These are phyloP conservation scores for Babesia caballi DNA, from an alignment of 169 alveolate species.

Conservation along the genomic window DNA sequence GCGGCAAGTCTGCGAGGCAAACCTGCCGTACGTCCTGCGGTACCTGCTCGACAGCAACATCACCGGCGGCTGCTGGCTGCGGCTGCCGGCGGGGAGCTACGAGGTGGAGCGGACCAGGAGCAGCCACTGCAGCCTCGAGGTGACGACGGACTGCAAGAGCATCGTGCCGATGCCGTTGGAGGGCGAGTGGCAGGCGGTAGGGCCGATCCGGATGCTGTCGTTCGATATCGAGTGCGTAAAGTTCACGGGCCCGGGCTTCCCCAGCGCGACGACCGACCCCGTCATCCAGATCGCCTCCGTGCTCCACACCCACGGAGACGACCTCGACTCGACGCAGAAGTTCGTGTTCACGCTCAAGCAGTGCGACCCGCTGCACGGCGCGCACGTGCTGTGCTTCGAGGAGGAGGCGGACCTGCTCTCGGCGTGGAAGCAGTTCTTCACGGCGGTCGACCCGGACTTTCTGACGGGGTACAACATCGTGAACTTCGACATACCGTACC, in stretches of 20 bases:
- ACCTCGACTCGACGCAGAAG: slow-evolving; percentile 53
- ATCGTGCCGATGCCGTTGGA: slow-evolving; percentile 79
- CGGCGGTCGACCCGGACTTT: slow-evolving; percentile 47
- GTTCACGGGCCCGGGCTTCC: slow-evolving; percentile 79
- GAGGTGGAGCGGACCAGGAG: slow-evolving; percentile 20
- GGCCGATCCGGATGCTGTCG: slow-evolving; percentile 94
- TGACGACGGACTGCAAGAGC: slow-evolving; percentile 69
- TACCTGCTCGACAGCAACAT: slow-evolving; percentile 93
- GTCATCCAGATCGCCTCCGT: slow-evolving; percentile 94
- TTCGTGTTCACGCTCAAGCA: slow-evolving; percentile 79
- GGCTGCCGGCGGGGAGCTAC: slow-evolving; percentile 43
- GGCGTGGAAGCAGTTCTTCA: slow-evolving; percentile 86
- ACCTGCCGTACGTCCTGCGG: slow-evolving; percentile 94
- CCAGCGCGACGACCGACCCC: slow-evolving; percentile 91
- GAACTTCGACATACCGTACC: slow-evolving; percentile 96
- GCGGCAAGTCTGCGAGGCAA: slow-evolving; percentile 88
- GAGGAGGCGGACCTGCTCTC: slow-evolving; percentile 76
- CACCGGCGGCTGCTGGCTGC: slow-evolving; percentile 96
- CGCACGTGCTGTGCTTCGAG: slow-evolving; percentile 79
- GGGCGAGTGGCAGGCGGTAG: slow-evolving; percentile 89
- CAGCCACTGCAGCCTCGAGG: slow-evolving; percentile 67
- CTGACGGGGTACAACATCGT: slow-evolving; percentile 95
- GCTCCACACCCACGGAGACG: slow-evolving; percentile 74
- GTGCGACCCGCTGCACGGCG: slow-evolving; percentile 85
- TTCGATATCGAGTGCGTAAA: slow-evolving; percentile 81